Evolutionary conservation across 2,329 filamentous ascomycete species (phyloP).

Genomic region (Lasiodiplodia sp.): DNA sequence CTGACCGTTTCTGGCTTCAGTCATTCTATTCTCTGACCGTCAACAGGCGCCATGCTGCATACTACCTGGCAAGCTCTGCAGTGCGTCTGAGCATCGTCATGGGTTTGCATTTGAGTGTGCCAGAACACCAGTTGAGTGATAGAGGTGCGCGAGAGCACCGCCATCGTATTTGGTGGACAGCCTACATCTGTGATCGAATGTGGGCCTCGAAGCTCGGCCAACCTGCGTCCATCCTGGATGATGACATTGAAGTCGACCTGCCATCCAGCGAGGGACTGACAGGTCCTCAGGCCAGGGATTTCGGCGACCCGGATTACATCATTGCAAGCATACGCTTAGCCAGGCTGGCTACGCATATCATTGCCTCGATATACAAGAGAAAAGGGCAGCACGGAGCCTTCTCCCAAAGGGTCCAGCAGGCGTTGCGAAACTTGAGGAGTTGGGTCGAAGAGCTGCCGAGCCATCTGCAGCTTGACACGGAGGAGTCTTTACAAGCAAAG

Average conservation of each 20-base stretch:
- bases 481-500: constrained; percentile 31
- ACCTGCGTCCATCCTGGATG: constrained; percentile 42
- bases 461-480: constrained; percentile 43
- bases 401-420: constrained; percentile 47
- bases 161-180: constrained; percentile 46
- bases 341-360: constrained; percentile 38
- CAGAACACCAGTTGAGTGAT: constrained; percentile 51
- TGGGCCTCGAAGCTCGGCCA: constrained; percentile 45
- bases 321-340: constrained; percentile 51
- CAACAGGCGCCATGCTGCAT: constrained; percentile 56
- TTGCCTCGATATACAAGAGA: constrained; percentile 40
- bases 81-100: constrained; percentile 54
- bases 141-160: constrained; percentile 42
- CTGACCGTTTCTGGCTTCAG: constrained; percentile 36
- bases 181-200: constrained; percentile 44
- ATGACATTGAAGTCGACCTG: constrained; percentile 51
- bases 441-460: constrained; percentile 48
- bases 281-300: constrained; percentile 34
- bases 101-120: constrained; percentile 52
- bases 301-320: constrained; percentile 50
- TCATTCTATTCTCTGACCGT: constrained; percentile 55
- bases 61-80: constrained; percentile 54
- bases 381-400: constrained; percentile 40
- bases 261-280: constrained; percentile 48
- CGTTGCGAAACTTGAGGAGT: constrained; percentile 45